phyloP scores from a whole-genome alignment of 176 grass and related monocot species.

The Microstegium vimineum region DNA sequence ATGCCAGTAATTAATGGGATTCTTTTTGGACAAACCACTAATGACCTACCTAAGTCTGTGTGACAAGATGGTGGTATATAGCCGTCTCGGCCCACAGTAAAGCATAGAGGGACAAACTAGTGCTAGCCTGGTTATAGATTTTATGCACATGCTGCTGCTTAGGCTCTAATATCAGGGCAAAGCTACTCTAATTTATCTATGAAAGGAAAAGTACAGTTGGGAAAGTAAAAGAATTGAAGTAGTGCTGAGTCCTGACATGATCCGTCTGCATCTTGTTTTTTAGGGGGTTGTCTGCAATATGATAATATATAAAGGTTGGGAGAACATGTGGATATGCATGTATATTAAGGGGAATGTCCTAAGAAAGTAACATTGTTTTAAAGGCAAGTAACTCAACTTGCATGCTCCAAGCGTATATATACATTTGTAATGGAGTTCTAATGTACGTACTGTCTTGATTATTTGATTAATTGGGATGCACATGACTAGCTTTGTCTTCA shows the following conservation, averaged over 20 bases:
- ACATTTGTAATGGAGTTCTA: constrained; percentile 11
- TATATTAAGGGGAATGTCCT: constrained; percentile 21
- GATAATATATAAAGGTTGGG: constrained; percentile 1
- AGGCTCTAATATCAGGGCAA: constrained; percentile 1
- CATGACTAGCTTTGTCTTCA: constrained; percentile 38
- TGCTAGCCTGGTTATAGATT: constrained; percentile 11
- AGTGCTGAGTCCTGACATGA: neutral
- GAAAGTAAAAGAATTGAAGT: neutral
- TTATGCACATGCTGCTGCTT: constrained; percentile 21
- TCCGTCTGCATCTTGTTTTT: constrained; percentile 46
- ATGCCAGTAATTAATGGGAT: neutral
- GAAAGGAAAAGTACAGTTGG: constrained; percentile 15
- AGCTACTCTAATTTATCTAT: neutral
- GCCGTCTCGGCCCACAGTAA: constrained; percentile 3
- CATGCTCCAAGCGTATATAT: neutral
- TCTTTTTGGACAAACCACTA: neutral
- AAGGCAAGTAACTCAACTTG: constrained; percentile 24
- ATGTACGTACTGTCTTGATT: neutral
- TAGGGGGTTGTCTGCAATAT: constrained; percentile 31
- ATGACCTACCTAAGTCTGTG: neutral
- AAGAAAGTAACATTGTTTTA: constrained; percentile 26
- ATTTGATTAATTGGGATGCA: constrained; percentile 39
- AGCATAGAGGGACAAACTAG: constrained; percentile 13
- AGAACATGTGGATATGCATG: neutral
- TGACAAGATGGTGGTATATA: constrained; percentile 20